phyloP scores from a whole-genome alignment of 169 alveolate genomes.

The Cryptosporidium sp. region DNA sequence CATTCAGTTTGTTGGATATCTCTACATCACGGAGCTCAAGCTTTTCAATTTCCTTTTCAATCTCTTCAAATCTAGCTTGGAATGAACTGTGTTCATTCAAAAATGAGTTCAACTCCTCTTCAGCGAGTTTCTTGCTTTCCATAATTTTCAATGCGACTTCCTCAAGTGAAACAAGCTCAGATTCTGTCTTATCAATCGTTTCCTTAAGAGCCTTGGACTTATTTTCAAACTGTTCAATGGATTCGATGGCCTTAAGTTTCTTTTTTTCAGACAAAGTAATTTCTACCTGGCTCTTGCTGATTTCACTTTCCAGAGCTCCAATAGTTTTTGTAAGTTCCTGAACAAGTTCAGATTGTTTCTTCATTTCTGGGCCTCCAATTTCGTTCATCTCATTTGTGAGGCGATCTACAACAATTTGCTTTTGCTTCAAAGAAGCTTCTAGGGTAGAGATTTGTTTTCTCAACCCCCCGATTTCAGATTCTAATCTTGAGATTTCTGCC shows the following conservation, averaged over 20 bases:
- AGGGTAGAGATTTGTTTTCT: conserved; percentile 7
- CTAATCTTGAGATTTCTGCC: conserved; percentile 15
- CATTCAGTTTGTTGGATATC: conserved; percentile 5
- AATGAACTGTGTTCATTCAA: conserved; percentile 24
- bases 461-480: conserved; percentile 6
- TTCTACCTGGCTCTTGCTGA: conserved; percentile 45
- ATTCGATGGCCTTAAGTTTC: conserved; percentile 38
- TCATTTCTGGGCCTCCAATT: conserved; percentile 68
- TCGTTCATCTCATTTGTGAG: conserved; percentile 44
- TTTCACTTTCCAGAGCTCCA: conserved; percentile 14
- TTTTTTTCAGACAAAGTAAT: conserved; percentile 62
- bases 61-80: conserved; percentile 75
- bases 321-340: conserved; percentile 20
- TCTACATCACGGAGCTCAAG: conserved; percentile 66
- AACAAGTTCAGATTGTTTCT: conserved; percentile 31
- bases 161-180: conserved; percentile 36
- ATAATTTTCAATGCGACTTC: conserved; percentile 76
- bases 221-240: conserved; percentile 17
- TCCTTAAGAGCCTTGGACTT: conserved; percentile 22
- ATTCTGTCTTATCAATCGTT: conserved; percentile 13
- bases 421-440: conserved; percentile 7
- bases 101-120: conserved; percentile 33
- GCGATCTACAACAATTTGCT: conserved; percentile 35
- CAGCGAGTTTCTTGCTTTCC: conserved; percentile 46
- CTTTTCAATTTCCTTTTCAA: conserved; percentile 77